These are phyloP conservation scores for Malus hybrid DNA, from an alignment of 331 rosid genomes.

Conservation along the genomic window DNA sequence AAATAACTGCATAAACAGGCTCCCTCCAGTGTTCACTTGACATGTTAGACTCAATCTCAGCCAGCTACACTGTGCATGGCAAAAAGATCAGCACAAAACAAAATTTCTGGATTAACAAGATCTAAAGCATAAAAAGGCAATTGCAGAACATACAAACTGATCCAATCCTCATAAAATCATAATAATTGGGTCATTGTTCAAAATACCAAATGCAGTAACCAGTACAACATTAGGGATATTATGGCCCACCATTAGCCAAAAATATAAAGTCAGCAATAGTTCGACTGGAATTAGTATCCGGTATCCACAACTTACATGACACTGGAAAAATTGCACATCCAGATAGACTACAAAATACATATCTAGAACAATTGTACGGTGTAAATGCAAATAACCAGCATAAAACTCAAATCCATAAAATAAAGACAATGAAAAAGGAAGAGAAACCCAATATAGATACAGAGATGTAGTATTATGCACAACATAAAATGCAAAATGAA, in stretches of 20 bases:
- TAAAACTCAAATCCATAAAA: not conserved
- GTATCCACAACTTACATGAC: not conserved
- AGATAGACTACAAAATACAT: not conserved
- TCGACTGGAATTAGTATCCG: not conserved
- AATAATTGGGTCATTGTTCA: not conserved
- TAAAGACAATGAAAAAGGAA: not conserved
- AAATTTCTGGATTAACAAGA: constrained; percentile 3
- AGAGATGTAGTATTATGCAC: not conserved
- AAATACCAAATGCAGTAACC: not conserved
- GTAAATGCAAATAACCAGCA: not conserved
- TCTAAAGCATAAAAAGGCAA: not conserved
- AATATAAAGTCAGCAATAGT: not conserved
- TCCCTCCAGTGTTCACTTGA: constrained; percentile 3
- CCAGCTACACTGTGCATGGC: constrained; percentile 5
- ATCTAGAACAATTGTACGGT: not conserved
- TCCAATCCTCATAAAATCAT: constrained; percentile 9
- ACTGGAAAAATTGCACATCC: not conserved
- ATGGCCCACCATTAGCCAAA: not conserved
- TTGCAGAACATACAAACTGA: not conserved
- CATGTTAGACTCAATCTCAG: not conserved
- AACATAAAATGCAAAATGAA: not conserved
- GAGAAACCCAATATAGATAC: not conserved
- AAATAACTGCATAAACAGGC: not conserved
- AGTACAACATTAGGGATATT: not conserved
- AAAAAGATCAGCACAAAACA: constrained; percentile 8